phyloP scores from a whole-genome alignment of 441 rosid genomes.

The Gossypium schwendimanii region DNA sequence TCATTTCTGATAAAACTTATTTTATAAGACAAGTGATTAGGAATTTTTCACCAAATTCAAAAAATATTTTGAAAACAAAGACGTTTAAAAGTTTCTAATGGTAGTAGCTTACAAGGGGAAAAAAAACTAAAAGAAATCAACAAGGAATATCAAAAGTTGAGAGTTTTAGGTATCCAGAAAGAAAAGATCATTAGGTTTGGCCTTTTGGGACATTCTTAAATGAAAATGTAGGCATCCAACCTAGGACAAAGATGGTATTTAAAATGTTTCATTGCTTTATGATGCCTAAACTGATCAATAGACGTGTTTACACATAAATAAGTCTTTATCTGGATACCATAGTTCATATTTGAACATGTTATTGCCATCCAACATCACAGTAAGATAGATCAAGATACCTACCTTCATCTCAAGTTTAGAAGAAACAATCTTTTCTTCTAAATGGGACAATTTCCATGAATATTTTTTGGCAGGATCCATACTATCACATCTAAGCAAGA shows the following conservation, averaged over 20 bases:
- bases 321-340: neutral
- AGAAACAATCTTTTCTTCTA: constrained; percentile 51
- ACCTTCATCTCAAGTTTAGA: constrained; percentile 81
- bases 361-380: neutral
- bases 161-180: neutral
- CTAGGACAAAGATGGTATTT: neutral
- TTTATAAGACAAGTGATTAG: neutral
- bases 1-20: neutral
- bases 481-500: constrained; percentile 56
- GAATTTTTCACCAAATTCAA: neutral
- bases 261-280: neutral
- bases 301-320: neutral
- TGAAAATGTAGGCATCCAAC: neutral
- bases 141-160: neutral
- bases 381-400: constrained; percentile 7
- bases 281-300: neutral
- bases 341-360: neutral
- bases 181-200: neutral
- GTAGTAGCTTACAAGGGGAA: neutral
- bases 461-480: constrained; percentile 81
- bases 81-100: neutral
- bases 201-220: neutral
- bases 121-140: neutral
- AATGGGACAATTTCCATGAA: constrained; percentile 46
- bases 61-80: neutral